Conservation (phyloP, 2,329 filamentous ascomycete genomes). For the Diaporthe helianthi region DNA sequence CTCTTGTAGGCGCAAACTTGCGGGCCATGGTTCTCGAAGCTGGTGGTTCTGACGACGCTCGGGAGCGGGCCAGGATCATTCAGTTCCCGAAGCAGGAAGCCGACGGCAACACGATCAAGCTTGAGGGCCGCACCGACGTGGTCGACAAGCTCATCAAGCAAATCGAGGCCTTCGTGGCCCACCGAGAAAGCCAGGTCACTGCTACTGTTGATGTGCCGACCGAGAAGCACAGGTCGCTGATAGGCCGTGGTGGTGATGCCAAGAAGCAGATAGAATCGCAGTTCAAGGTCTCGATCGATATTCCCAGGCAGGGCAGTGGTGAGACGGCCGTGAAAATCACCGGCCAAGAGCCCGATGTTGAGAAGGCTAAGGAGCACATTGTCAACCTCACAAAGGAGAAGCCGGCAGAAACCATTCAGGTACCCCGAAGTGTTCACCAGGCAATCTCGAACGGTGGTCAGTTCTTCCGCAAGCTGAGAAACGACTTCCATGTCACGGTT, state of each 20-base stretch:
- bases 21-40: conserved; percentile 86
- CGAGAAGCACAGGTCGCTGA: conserved; percentile 89
- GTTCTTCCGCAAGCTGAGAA: conserved; percentile 90
- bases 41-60: conserved; percentile 86
- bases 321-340: conserved; percentile 86
- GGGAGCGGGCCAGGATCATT: conserved; percentile 85
- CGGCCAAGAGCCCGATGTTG: conserved; percentile 79
- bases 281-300: conserved; percentile 86
- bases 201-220: conserved; percentile 82
- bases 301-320: conserved; percentile 86
- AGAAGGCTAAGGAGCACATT: conserved; percentile 88
- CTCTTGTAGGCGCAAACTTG: conserved; percentile 75
- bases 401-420: conserved; percentile 84
- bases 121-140: conserved; percentile 83
- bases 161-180: conserved; percentile 81
- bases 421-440: conserved; percentile 86
- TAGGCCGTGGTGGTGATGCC: conserved; percentile 88
- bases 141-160: conserved; percentile 88
- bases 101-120: conserved; percentile 81
- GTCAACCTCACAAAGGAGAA: conserved; percentile 80
- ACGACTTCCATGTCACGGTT: conserved; percentile 86
- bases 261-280: conserved; percentile 85
- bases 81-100: conserved; percentile 92
- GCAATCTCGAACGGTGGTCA: conserved; percentile 78
- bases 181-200: conserved; percentile 83